phyloP scores from a whole-genome alignment of 2,329 filamentous ascomycete genomes.

The Fusarium circinatum region DNA sequence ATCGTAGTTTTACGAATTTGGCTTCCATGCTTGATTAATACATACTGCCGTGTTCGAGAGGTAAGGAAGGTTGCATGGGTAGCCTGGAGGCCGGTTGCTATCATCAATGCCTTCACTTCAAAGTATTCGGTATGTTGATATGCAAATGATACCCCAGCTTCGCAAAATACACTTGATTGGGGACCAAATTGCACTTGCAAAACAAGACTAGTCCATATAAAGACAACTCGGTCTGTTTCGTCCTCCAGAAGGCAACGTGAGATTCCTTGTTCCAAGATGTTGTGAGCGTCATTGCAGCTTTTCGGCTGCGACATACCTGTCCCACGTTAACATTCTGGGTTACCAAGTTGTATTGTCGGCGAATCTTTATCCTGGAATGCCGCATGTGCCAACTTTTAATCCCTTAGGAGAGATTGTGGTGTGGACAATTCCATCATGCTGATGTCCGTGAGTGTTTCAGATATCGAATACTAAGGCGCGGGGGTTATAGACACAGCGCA shows the following conservation, averaged over 20 bases:
- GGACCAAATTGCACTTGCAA: slow-evolving; percentile 41
- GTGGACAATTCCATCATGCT: slow-evolving; percentile 11
- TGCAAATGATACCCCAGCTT: slow-evolving; percentile 20
- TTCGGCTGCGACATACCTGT: slow-evolving; percentile 35
- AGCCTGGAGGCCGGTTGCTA: neutral
- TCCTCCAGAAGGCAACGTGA: slow-evolving; percentile 16
- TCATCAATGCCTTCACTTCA: slow-evolving; percentile 27
- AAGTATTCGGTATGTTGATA: slow-evolving; percentile 4
- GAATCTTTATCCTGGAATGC: slow-evolving; percentile 5
- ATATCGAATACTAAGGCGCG: slow-evolving; percentile 26
- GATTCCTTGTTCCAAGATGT: slow-evolving; percentile 21
- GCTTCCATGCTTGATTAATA: slow-evolving; percentile 36
- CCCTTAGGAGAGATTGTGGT: neutral
- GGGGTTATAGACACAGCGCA: slow-evolving; percentile 12
- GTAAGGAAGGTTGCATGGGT: slow-evolving; percentile 34
- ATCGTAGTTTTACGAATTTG: slow-evolving; percentile 27
- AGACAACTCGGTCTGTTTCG: slow-evolving; percentile 17
- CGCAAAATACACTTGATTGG: slow-evolving; percentile 41
- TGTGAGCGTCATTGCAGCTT: slow-evolving; percentile 30
- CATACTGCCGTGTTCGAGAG: slow-evolving; percentile 27
- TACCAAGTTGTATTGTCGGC: slow-evolving; percentile 24
- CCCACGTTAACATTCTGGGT: slow-evolving; percentile 32
- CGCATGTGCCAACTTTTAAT: slow-evolving; percentile 23
- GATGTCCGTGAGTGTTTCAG: slow-evolving; percentile 28
- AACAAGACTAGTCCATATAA: slow-evolving; percentile 34